Conservation (phyloP, 2,329 filamentous ascomycete genomes). For the Monosporascus sp. region DNA sequence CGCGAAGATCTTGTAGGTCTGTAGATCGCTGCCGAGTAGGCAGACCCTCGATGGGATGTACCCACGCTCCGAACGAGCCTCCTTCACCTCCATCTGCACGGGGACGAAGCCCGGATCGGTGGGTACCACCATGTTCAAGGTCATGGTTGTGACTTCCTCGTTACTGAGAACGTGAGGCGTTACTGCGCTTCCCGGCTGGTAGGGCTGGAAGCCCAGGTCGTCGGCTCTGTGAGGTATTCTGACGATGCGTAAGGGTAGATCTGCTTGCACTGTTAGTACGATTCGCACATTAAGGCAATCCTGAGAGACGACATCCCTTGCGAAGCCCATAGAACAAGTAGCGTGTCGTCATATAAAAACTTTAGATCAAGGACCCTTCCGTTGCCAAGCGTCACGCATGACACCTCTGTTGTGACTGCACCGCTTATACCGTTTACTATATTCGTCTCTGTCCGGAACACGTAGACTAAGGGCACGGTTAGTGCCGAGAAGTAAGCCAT, state of each 20-base stretch:
- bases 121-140: conserved; percentile 22
- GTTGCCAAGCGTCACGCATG: conserved; percentile 35
- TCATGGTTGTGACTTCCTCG: conserved; percentile 23
- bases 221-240: conserved; percentile 32
- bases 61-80: conserved; percentile 36
- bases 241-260: conserved; percentile 21
- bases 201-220: conserved; percentile 31
- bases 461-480: conserved; percentile 37
- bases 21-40: conserved; percentile 42
- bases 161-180: conserved; percentile 21
- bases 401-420: conserved; percentile 30
- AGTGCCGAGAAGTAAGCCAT: not conserved
- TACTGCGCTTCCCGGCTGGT: conserved; percentile 16
- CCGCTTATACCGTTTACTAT: conserved; percentile 57
- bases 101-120: conserved; percentile 31
- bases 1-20: conserved; percentile 42
- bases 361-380: conserved; percentile 55
- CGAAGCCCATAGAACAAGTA: conserved; percentile 53
- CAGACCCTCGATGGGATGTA: conserved; percentile 45
- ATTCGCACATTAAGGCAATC: not conserved
- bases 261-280: conserved; percentile 5
- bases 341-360: conserved; percentile 57
- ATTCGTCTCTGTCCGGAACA: conserved; percentile 48
- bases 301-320: conserved; percentile 25
- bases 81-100: conserved; percentile 46